Evolutionary conservation across 2,329 filamentous ascomycete species (phyloP), one percentile per base, ranked within the genome.

Genomic region (Diaporthe ilicicola): DNA sequence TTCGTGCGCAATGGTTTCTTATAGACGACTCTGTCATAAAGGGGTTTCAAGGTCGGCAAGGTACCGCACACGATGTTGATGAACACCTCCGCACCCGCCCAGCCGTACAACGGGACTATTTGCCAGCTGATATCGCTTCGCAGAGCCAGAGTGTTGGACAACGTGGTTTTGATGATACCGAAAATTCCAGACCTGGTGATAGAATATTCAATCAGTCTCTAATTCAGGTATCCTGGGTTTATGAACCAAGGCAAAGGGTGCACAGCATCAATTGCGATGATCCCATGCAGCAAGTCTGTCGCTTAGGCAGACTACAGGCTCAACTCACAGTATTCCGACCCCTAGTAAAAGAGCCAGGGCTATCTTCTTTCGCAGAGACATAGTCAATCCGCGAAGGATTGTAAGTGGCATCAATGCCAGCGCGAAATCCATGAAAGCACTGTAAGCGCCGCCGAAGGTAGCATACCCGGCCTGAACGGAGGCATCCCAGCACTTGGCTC

Each of bases 361-460:
- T 34, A 17, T 32, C 13, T 64, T 64, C 39, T 32, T 42, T 12
- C 29, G 50, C 24, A 27, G 27, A 32, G 59, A 64, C 59, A 64
- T 50, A 7, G 19, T 64, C 4, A 64, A 9, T 29, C 59, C 59
- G 13, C 44, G 42, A n/a, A 64, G 42, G 27, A 64, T 29, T 1
- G 22, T 50, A 4, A 64, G 29, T 3, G 59, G 59, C 27, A 64
- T 13, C 27, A 64, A n/a, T 4, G 59, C 59, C 59, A 64, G 22
- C 10, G 59, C 59, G 9, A 64, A 64, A 34, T 64, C 59, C 44
- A 64, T 34, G 17, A 64, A 64, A 13, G 59, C 59, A 64, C 59
- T 64, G 59, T 48, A 48, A 9, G 42, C 42, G 10, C 59, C 59
- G 29, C 59, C 59, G 8, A 64, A 48, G 3, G 59, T 64, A 34